Evolutionary conservation across 2,329 filamentous ascomycete genomes (phyloP).

Genomic region (Mariannaea sp.): DNA sequence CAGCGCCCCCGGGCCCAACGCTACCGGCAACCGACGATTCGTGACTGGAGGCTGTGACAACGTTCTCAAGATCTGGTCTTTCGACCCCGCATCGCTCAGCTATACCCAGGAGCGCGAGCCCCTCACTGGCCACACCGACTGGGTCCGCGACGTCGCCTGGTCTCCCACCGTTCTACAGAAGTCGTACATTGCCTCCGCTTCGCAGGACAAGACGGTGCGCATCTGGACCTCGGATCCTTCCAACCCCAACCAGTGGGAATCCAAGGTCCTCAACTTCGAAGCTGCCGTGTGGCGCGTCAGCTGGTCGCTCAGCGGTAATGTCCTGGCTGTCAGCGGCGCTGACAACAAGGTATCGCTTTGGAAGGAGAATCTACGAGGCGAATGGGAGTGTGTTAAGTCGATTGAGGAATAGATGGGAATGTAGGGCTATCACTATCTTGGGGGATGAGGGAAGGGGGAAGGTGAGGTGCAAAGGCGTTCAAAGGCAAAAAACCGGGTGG

Average conservation of each 20-base stretch:
- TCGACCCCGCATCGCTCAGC: conserved; percentile 63
- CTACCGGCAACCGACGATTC: conserved; percentile 75
- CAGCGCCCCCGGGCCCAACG: conserved; percentile 64
- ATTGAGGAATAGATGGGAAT: conserved; percentile 74
- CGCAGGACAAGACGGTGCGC: conserved; percentile 94
- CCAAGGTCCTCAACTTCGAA: conserved; percentile 86
- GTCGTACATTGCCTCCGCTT: conserved; percentile 94
- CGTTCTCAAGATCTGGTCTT: conserved; percentile 90
- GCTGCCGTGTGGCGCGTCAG: conserved; percentile 92
- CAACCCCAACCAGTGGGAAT: conserved; percentile 76
- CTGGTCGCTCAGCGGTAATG: conserved; percentile 97
- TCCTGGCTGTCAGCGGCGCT: conserved; percentile 87
- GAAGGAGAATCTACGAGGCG: conserved; percentile 97
- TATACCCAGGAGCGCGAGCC: conserved; percentile 68
- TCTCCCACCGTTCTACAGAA: conserved; percentile 93
- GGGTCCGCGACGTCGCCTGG: conserved; percentile 98
- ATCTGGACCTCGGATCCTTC: conserved; percentile 84
- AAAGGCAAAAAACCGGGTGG: conserved; percentile 39
- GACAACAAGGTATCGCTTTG: conserved; percentile 97
- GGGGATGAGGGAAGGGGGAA: too few species aligned
- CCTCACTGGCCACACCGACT: conserved; percentile 85
- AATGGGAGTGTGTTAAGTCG: conserved; percentile 97
- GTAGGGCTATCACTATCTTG: conserved; percentile 46
- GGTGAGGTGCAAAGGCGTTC: conserved; percentile 46
- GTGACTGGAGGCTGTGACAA: conserved; percentile 97